These are phyloP conservation scores for Thymus mandschuricus DNA, from an alignment of 257 asterid genomes.

Conservation along the genomic window DNA sequence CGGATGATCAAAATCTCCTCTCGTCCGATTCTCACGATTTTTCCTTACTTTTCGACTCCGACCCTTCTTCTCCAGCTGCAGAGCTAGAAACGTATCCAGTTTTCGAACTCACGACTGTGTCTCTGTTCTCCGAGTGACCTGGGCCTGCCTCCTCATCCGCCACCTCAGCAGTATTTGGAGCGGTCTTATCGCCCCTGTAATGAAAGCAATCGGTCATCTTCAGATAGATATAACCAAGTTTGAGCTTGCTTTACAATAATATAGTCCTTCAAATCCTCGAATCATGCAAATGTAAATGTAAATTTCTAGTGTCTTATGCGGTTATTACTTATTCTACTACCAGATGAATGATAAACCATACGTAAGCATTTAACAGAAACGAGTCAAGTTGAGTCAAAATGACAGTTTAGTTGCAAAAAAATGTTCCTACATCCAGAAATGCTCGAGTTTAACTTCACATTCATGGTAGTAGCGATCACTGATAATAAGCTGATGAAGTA, in stretches of 20 bases:
- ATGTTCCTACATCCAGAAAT: background rate
- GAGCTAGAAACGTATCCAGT: conserved; percentile 43
- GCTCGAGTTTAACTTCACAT: background rate
- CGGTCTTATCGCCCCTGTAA: conserved; percentile 58
- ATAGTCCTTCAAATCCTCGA: too few species aligned
- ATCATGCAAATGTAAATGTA: too few species aligned
- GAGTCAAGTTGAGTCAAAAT: background rate
- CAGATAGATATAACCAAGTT: background rate
- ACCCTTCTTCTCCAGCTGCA: conserved; percentile 11
- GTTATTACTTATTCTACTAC: too few species aligned
- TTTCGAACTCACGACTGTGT: conserved; percentile 33
- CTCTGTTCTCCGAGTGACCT: conserved; percentile 31
- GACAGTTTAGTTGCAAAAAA: background rate
- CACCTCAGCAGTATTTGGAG: conserved; percentile 44
- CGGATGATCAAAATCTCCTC: conserved; percentile 7
- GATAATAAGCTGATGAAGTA: background rate
- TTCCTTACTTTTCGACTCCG: conserved; percentile 16
- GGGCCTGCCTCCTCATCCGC: conserved; percentile 55
- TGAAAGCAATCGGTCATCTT: background rate
- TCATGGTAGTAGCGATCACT: background rate
- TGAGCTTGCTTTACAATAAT: too few species aligned
- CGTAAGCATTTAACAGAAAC: too few species aligned
- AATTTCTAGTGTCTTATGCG: too few species aligned
- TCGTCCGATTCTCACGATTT: background rate
- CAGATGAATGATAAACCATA: too few species aligned